Evolutionary conservation across 2,329 filamentous ascomycete species (phyloP).

Genomic region (Trichoderma aggressivum): DNA sequence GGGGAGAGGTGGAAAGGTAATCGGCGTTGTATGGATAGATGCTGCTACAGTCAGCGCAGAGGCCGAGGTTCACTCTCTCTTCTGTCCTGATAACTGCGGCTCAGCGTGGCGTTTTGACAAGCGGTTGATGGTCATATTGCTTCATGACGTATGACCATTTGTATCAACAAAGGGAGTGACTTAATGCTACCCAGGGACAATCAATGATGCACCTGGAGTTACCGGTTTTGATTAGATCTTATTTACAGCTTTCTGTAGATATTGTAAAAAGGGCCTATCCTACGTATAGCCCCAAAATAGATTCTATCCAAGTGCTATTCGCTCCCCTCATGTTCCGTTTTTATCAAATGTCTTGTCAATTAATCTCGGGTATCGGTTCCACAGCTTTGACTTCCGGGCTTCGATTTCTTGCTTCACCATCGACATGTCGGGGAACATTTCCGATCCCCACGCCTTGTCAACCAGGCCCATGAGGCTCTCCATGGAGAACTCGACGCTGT

Average conservation of each 20-base stretch:
- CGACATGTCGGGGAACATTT: conserved; percentile 27
- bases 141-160: conserved; percentile 20
- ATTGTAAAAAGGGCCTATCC: conserved; percentile 14
- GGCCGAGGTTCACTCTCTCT: not conserved
- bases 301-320: conserved; percentile 9
- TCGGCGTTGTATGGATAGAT: not conserved
- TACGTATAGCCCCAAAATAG: not conserved
- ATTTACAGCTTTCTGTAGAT: conserved; percentile 20
- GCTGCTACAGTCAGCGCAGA: not conserved
- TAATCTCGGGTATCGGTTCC: conserved; percentile 30
- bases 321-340: not conserved
- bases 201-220: conserved; percentile 29
- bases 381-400: conserved; percentile 30
- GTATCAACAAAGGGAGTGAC: conserved; percentile 32
- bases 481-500: conserved; percentile 31
- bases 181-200: conserved; percentile 23
- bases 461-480: conserved; percentile 32
- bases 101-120: conserved; percentile 14
- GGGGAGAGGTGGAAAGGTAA: not conserved
- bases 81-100: not conserved
- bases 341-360: conserved; percentile 29
- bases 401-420: conserved; percentile 30
- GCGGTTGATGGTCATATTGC: conserved; percentile 8
- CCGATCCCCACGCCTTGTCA: conserved; percentile 36
- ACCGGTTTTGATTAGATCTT: conserved; percentile 22